Base-by-base conservation (phyloP, 2,329 filamentous ascomycete species). In the Hypoxylon sp. region DNA sequence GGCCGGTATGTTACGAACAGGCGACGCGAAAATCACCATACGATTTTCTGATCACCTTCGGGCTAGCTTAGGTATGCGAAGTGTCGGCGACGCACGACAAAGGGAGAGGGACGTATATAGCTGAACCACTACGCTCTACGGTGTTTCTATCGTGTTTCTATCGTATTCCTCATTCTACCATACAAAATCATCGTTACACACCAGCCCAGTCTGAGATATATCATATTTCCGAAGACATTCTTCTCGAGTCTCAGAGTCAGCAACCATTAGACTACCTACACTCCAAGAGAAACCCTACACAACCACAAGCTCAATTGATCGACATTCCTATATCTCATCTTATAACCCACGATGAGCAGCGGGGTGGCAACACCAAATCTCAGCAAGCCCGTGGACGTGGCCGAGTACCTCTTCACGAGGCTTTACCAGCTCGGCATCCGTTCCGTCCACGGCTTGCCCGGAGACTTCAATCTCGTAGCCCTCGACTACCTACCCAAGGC, bases 401-500 rank as follows among this genome's bases (percentile, higher is more conserved):
- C 87, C 58, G 85, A 90, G 73, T 91, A 91, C 71, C 83, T 91
- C 71, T 91, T 90, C 74, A 84, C 80, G 47, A 82, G 89, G 56
- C 81, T 91, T 13, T 80, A 85, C 67, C 84, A 91, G 73, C 77
- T 91, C 34, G 88, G 88, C 28, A 83, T 91, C 30, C 81, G 84
- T 55, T 89, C 87, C 10, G 79, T 91, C 57, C 88, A 91, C 69
- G 89, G 89, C 47, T 78, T 91, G n/a, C 89, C 89, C 3, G 89
- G 88, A 17, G 90, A 93, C 77, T 92, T 90, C 79, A 92, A 92
- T 74, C 82, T 92, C 50, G 82, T 86, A 15, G 83, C 88, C 7
- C 81, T 92, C 22, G 90, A 92, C 75, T 90, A 89, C 74, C 78
- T 92, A 44, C 80, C 84, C 22, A 81, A 84, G 34, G 79, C 80